Evolutionary conservation across 2,329 filamentous ascomycete species (phyloP).

Genomic region (Cucurbitaria berberidis): DNA sequence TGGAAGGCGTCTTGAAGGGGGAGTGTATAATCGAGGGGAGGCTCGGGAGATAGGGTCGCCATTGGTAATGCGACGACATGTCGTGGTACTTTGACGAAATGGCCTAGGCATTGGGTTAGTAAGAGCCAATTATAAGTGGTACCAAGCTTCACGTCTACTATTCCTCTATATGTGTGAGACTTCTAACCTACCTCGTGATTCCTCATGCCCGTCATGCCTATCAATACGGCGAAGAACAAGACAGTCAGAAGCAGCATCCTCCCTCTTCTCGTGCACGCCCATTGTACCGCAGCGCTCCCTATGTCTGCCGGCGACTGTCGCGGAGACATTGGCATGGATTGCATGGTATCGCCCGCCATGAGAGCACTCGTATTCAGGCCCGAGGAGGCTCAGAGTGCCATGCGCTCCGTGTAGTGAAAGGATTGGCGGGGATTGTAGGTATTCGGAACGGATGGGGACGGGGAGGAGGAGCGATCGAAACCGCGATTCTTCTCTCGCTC

Average conservation of each 20-base stretch:
- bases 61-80: slow-evolving; percentile 36
- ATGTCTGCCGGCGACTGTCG: slow-evolving; percentile 28
- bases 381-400: not conserved
- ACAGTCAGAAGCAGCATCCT: slow-evolving; percentile 30
- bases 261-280: slow-evolving; percentile 39
- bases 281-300: slow-evolving; percentile 37
- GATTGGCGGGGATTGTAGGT: not conserved
- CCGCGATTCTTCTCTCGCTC: not conserved
- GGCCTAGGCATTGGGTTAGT: slow-evolving; percentile 18
- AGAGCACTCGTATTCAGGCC: not conserved
- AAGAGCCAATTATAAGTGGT: not conserved
- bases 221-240: slow-evolving; percentile 24
- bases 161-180: not conserved
- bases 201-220: slow-evolving; percentile 27
- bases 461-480: not conserved
- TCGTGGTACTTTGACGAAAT: slow-evolving; percentile 35
- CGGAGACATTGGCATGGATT: slow-evolving; percentile 34
- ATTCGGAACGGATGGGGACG: not conserved
- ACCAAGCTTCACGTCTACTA: not conserved
- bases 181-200: slow-evolving; percentile 25
- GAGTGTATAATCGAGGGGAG: slow-evolving; percentile 32
- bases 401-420: not conserved
- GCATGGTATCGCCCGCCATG: slow-evolving; percentile 34
- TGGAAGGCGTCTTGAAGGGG: slow-evolving; percentile 40
- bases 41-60: slow-evolving; percentile 35